Conservation (phyloP, 306 rosid genomes). For the Hippophae tibetana region DNA sequence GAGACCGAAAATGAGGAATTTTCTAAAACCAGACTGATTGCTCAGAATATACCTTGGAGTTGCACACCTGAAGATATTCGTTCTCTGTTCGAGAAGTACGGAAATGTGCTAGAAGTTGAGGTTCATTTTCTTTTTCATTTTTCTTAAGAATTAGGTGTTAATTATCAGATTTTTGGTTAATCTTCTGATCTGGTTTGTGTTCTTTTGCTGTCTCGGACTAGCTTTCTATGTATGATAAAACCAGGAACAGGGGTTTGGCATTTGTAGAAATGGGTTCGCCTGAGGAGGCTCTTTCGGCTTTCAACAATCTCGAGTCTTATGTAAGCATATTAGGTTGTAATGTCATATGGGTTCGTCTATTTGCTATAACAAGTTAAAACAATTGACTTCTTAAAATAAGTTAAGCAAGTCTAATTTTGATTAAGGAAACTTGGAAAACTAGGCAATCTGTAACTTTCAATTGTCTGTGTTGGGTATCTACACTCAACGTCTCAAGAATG, state of each 20-base stretch:
- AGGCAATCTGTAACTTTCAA: too few species aligned
- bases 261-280: slow-evolving; percentile 84
- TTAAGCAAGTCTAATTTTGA: not conserved
- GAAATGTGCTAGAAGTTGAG: slow-evolving; percentile 74
- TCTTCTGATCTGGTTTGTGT: slow-evolving; percentile 21
- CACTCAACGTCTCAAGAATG: too few species aligned
- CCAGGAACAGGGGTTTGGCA: slow-evolving; percentile 85
- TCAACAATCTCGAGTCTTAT: slow-evolving; percentile 57
- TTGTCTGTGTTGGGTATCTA: too few species aligned
- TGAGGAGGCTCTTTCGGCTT: slow-evolving; percentile 69
- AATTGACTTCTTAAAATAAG: not conserved
- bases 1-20: slow-evolving; percentile 31
- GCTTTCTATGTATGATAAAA: slow-evolving; percentile 77
- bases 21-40: slow-evolving; percentile 53
- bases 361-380: not conserved
- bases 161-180: not conserved
- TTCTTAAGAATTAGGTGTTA: not conserved
- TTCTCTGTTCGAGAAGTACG: slow-evolving; percentile 57
- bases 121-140: slow-evolving; percentile 17
- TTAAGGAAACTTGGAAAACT: not conserved
- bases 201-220: slow-evolving; percentile 17
- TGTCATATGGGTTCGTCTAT: not conserved
- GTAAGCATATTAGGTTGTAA: slow-evolving; percentile 38
- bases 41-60: slow-evolving; percentile 84
- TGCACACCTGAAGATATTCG: slow-evolving; percentile 81